Evolutionary conservation across 129 eudicot species (phyloP), one percentile per base, ranked within the genome.

Genomic region (Logfia minima): DNA sequence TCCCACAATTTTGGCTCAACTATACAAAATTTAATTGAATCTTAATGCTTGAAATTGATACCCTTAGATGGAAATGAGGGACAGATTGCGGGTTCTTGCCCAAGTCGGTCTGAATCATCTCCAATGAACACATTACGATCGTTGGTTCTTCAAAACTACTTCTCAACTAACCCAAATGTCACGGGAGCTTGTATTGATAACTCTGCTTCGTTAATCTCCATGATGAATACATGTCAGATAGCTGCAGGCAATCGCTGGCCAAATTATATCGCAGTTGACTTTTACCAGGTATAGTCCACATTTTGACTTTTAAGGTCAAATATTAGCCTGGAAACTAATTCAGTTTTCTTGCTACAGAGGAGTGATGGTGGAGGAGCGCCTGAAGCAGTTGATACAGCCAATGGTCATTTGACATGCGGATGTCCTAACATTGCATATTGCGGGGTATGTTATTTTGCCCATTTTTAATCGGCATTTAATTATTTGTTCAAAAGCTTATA

Each of bases 291-390:
- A 84, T 23, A 2, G 17, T 9, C 4, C 11, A 21, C 43, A 41
- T 7, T 74, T 66, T 80, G 37, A 66, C 74, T 80, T 53, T 66
- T 74, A 6, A 23, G 24, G 53, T 73, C 69, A 53, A 66, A n/a
- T 31, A 32, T 1, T 6, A 19, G 23, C 10, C 8, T 16, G 23
- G 28, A 66, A 52, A 29, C 68, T 68, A 31, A 75, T 61, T 29
- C 14, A 22, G 72, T 43, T 32, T 16, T 64, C 21, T 72, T 75
- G 79, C 6, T 84, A 69, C 83, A 95, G 99, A 91, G 89, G 70
- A 95, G 86, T 80, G 99, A 95, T 61, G 99, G 99, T 21, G 99
- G 99, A 37, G 99, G 99, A 78, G 96, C 90, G 31, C 37, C 97
- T 16, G 90, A 91, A 90, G 99, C 99, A 9, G 89, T 95, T 8